Evolutionary conservation across 208 protist genomes (phyloP).

Genomic region (Strigomonas galati): DNA sequence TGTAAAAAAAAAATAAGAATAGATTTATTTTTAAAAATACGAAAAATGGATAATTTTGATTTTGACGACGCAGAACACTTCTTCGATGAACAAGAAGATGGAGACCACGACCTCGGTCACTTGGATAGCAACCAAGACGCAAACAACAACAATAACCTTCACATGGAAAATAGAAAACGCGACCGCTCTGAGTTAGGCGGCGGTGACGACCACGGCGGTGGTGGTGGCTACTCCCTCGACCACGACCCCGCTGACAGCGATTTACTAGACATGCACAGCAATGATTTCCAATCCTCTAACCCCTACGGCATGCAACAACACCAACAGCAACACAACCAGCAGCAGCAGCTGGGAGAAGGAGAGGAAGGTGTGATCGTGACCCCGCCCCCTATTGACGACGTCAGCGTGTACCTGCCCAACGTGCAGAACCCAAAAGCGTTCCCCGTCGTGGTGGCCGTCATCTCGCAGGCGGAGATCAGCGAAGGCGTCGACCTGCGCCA

Average conservation of each 20-base stretch:
- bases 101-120: conserved; percentile 11
- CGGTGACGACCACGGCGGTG: too few relatives aligned
- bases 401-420: conserved; percentile 69
- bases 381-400: conserved; percentile 34
- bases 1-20: neutral
- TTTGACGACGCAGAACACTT: conserved; percentile 28
- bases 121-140: too few relatives aligned
- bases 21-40: neutral
- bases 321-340: too few relatives aligned
- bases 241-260: neutral
- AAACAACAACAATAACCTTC: too few relatives aligned
- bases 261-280: neutral
- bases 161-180: too few relatives aligned
- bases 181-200: too few relatives aligned
- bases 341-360: neutral
- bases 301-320: too few relatives aligned
- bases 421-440: conserved; percentile 42
- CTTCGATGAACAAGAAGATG: conserved; percentile 18
- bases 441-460: conserved; percentile 73
- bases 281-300: neutral
- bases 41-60: conserved; percentile 5
- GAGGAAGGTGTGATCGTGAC: conserved; percentile 12
- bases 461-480: conserved; percentile 68
- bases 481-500: conserved; percentile 72
- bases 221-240: too few relatives aligned